Conservation (phyloP, 768 basidiomycete species). For the Suillus alpinus region DNA sequence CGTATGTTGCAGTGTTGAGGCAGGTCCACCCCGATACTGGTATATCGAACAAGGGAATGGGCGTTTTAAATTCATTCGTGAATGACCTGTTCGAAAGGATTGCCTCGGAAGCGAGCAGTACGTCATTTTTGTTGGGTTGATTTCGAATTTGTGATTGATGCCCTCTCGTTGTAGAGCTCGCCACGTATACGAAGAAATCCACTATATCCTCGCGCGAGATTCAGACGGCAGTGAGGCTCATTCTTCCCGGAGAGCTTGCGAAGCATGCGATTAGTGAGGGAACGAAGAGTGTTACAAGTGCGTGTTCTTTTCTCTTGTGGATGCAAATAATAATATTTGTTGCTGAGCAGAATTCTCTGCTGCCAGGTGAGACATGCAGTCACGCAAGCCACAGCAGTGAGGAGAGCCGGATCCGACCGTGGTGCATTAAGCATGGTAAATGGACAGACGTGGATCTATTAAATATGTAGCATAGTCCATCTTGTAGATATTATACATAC, state of each 20-base stretch:
- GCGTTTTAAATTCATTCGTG: conserved; percentile 59
- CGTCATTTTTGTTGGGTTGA: conserved; percentile 12
- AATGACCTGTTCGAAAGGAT: conserved; percentile 63
- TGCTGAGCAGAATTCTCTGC: conserved; percentile 25
- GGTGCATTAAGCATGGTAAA: background rate
- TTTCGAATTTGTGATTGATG: background rate
- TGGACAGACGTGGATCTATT: background rate
- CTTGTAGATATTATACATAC: conserved; percentile 19
- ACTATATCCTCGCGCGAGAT: conserved; percentile 74
- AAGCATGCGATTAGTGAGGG: conserved; percentile 79
- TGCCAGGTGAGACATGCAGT: conserved; percentile 8
- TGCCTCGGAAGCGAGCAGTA: conserved; percentile 50
- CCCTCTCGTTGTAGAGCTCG: conserved; percentile 42
- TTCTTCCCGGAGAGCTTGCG: conserved; percentile 69
- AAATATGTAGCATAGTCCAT: conserved; percentile 22
- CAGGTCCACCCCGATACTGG: conserved; percentile 76
- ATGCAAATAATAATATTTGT: conserved; percentile 4
- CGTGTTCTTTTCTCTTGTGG: conserved; percentile 5
- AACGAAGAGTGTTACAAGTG: conserved; percentile 58
- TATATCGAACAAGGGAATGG: conserved; percentile 68
- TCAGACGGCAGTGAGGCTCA: conserved; percentile 66
- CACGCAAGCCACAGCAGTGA: background rate
- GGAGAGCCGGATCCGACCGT: background rate
- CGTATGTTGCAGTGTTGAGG: conserved; percentile 46
- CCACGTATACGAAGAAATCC: conserved; percentile 68